These are phyloP conservation scores for Magnaporthales sp. DNA, from an alignment of 2,329 filamentous ascomycete species.

Conservation along the genomic window DNA sequence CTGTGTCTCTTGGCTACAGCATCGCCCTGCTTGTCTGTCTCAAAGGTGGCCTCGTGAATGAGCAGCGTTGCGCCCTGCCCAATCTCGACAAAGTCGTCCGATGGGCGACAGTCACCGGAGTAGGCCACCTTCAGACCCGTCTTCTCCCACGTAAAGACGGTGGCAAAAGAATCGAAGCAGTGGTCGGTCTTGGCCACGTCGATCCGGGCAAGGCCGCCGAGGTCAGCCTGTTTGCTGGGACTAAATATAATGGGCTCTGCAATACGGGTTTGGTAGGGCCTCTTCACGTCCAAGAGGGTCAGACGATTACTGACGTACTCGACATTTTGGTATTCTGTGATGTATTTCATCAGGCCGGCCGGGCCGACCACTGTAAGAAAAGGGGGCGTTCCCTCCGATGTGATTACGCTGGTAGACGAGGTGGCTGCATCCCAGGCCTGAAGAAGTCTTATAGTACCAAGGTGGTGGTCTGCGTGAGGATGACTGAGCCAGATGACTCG, in stretches of 20 bases:
- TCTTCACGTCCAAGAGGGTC: slow-evolving; percentile 18
- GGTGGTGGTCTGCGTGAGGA: slow-evolving; percentile 90
- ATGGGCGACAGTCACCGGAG: slow-evolving; percentile 88
- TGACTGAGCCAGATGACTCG: slow-evolving; percentile 89
- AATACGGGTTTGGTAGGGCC: slow-evolving; percentile 9
- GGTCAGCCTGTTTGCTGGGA: slow-evolving; percentile 30
- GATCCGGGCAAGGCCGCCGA: slow-evolving; percentile 54
- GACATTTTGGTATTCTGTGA: slow-evolving; percentile 70
- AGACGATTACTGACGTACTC: slow-evolving; percentile 64
- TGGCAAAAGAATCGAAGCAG: slow-evolving; percentile 70
- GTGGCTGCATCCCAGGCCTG: slow-evolving; percentile 65
- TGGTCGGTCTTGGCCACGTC: slow-evolving; percentile 64
- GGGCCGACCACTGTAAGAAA: slow-evolving; percentile 61
- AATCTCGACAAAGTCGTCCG: slow-evolving; percentile 56
- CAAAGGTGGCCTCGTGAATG: slow-evolving; percentile 94
- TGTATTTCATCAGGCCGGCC: slow-evolving; percentile 61
- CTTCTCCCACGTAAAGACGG: slow-evolving; percentile 63
- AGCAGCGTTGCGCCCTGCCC: slow-evolving; percentile 72
- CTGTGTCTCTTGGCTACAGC: slow-evolving; percentile 84
- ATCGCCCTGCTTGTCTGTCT: slow-evolving; percentile 71
- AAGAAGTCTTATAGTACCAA: slow-evolving; percentile 76
- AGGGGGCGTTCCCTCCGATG: slow-evolving; percentile 14
- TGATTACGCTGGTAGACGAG: slow-evolving; percentile 27
- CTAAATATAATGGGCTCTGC: slow-evolving; percentile 22
- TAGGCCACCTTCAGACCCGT: slow-evolving; percentile 82